Base-by-base conservation (phyloP, 1,139 yeast species). In the Suhomyces wounanorum region DNA sequence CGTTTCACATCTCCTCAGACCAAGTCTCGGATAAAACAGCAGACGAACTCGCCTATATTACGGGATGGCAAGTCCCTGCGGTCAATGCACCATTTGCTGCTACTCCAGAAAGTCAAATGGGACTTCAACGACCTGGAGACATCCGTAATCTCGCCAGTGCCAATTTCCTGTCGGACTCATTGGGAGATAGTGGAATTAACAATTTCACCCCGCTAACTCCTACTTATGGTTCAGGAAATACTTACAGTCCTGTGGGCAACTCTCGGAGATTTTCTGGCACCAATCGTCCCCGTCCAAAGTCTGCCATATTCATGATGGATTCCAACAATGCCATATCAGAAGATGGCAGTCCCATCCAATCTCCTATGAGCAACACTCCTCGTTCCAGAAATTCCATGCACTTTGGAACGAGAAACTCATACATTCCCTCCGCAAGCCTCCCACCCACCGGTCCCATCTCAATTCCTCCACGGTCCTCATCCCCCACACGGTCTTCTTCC, bases 91-190 rank as follows among this genome's bases (percentile, higher is more conserved):
- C 44, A n/a, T 45, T 40, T 33, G 48, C 44, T 16, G 35, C 42
- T 28, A n/a, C 3, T 10, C 26, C 44, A 8, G 44, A 41, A 3
- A 21, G 26, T 8, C 18, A 16, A 7, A 7, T 9, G 5, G 31
- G 44, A 2, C 26, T 31, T 11, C 41, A 41, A 28, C 37, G 38
- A 17, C 25, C 45, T 14, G 38, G 46, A 3, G 59, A 57, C 48
- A 51, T 70, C 33, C 52, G 62, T 5, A 58, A 57, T 40, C 61
- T 75, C 26, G 69, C 74, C 11, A 73, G 78, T 52, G 73, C 78
- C 41, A 76, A 76, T 58, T 76, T 76, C 58, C 74, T 78, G n/a
- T 61, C 75, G 0, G 80, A 76, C 45, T 76, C 80, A 1, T 56
- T 75, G 14, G 51, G 46, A n/a, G 55, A 49, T 7, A 16, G 17